Evolutionary conservation across 2,329 filamentous ascomycete species (phyloP).

Genomic region (Dendryphion nanum): DNA sequence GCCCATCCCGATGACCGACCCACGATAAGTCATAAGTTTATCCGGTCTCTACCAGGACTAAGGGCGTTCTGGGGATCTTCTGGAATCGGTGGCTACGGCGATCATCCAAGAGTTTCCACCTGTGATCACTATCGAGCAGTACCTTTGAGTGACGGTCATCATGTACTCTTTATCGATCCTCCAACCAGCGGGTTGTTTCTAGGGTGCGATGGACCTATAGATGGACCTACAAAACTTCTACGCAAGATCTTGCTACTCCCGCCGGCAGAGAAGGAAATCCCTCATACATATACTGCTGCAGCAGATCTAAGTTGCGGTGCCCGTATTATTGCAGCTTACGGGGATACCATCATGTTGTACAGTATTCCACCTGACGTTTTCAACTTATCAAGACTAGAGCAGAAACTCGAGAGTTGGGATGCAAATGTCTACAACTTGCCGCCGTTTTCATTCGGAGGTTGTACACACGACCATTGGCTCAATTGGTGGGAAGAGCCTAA

Average conservation of each 20-base stretch:
- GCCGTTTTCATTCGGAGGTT: conserved; percentile 9
- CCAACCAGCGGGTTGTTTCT: conserved; percentile 56
- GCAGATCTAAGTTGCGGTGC: conserved; percentile 59
- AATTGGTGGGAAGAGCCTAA: conserved; percentile 27
- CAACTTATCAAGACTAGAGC: conserved; percentile 27
- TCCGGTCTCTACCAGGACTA: conserved; percentile 13
- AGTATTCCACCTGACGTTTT: conserved; percentile 57
- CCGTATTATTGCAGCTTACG: conserved; percentile 58
- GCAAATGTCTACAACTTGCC: conserved; percentile 9
- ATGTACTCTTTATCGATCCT: conserved; percentile 65
- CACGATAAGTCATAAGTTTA: conserved; percentile 23
- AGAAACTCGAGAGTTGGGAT: conserved; percentile 20
- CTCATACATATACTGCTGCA: conserved; percentile 56
- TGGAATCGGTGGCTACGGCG: conserved; percentile 6
- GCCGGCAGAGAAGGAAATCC: conserved; percentile 31
- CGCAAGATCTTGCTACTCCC: conserved; percentile 58
- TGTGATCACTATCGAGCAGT: conserved; percentile 63
- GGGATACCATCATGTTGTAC: conserved; percentile 56
- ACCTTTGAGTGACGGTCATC: conserved; percentile 63
- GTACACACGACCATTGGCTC: conserved; percentile 27
- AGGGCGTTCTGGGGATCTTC: conserved; percentile 13
- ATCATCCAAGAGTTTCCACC: conserved; percentile 2
- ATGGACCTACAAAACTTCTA: conserved; percentile 56
- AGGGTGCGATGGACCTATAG: conserved; percentile 60
- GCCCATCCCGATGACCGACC: conserved; percentile 43